Percentiles rank a stretch among this genome's conserved stretches.
These are phyloP conservation scores for Dimocarpus longan DNA, from an alignment of 345 rosid genomes.

Conservation along the genomic window DNA sequence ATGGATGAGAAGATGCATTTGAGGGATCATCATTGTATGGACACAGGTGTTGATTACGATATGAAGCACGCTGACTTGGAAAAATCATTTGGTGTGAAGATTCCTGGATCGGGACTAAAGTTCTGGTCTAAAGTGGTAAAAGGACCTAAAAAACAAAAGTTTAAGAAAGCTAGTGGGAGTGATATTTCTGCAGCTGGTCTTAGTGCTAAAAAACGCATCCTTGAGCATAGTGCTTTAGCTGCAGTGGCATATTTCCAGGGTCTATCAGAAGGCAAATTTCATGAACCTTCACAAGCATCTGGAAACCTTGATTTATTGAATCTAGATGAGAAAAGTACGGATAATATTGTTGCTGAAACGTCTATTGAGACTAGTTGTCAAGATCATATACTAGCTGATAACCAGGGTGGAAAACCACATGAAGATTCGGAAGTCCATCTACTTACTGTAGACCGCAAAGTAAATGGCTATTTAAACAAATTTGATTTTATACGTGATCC, in stretches of 20 bases:
- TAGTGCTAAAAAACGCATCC: constrained; percentile 71
- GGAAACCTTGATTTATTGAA: constrained; percentile 45
- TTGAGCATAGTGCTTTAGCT: constrained; percentile 76
- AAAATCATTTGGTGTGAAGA: constrained; percentile 85
- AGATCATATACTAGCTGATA: constrained; percentile 34
- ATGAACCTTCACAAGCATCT: constrained; percentile 42
- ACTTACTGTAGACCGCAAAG: constrained; percentile 24
- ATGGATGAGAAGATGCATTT: constrained; percentile 78
- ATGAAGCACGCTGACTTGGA: constrained; percentile 89
- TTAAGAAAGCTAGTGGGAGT: constrained; percentile 60
- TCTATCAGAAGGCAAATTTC: constrained; percentile 42
- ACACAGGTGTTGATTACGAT: constrained; percentile 76
- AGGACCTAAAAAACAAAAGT: constrained; percentile 55
- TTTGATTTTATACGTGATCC: constrained; percentile 57
- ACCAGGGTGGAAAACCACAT: constrained; percentile 30
- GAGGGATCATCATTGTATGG: constrained; percentile 80
- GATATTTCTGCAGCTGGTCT: constrained; percentile 46
- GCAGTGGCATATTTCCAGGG: constrained; percentile 66
- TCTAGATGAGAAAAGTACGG: constrained; percentile 40
- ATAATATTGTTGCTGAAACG: constrained; percentile 28
- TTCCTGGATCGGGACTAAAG: constrained; percentile 73
- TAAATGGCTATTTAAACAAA: constrained; percentile 24
- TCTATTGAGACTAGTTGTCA: constrained; percentile 17
- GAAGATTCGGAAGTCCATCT: constrained; percentile 28
- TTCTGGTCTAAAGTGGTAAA: constrained; percentile 65